phyloP scores from a whole-genome alignment of 1,139 yeast species.

The Candida sp. region DNA sequence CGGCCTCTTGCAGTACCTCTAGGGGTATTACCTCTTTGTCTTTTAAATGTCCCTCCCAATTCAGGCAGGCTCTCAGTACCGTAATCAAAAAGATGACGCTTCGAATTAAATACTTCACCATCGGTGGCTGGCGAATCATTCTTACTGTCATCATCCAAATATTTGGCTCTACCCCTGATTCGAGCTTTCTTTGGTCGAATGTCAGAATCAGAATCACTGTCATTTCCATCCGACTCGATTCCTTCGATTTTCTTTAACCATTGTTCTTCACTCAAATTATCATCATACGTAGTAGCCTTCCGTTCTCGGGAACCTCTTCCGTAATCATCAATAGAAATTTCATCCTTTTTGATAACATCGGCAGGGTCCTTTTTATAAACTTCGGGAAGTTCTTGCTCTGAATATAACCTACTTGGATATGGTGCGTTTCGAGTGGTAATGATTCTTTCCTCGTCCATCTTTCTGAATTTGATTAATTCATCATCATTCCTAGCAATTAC shows the following conservation, averaged over 20 bases:
- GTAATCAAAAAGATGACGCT: conserved; percentile 8
- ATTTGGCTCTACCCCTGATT: conserved; percentile 21
- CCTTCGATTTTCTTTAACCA: conserved; percentile 67
- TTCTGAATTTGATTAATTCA: conserved; percentile 52
- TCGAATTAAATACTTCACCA: conserved; percentile 2
- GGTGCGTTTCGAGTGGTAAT: conserved; percentile 36
- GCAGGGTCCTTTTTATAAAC: conserved; percentile 53
- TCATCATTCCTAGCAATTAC: conserved; percentile 64
- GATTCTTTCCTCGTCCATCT: conserved; percentile 55
- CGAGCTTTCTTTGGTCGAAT: conserved; percentile 19
- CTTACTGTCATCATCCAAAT: conserved; percentile 5
- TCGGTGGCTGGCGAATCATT: conserved; percentile 7
- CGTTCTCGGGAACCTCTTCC: conserved; percentile 70
- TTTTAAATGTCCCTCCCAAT: conserved; percentile 15
- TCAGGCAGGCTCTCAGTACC: conserved; percentile 6
- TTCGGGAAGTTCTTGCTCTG: conserved; percentile 63
- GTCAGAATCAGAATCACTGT: conserved; percentile 21
- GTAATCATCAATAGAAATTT: conserved; percentile 38
- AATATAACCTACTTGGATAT: conserved; percentile 51
- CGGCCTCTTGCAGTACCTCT: conserved; percentile 16
- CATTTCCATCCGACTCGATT: conserved; percentile 31
- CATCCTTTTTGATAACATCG: conserved; percentile 45
- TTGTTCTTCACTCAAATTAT: conserved; percentile 72
- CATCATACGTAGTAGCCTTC: conserved; percentile 59
- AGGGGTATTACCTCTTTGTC: conserved; percentile 29